phyloP scores from a whole-genome alignment of 2,329 filamentous ascomycete species.

The Colletotrichum gloeosporioides region DNA sequence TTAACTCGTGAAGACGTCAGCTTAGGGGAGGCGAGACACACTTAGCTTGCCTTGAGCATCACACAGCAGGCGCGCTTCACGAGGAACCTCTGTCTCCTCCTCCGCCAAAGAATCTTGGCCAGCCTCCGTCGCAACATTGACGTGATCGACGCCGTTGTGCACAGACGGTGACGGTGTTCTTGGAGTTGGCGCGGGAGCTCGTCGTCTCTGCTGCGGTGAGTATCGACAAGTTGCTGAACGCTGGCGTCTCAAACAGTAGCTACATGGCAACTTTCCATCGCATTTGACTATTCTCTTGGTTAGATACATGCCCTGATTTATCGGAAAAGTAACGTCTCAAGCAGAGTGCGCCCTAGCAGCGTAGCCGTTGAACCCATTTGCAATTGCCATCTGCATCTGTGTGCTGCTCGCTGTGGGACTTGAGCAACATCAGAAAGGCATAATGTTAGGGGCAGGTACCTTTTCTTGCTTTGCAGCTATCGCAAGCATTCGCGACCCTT shows the following conservation, averaged over 20 bases:
- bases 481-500: slow-evolving; percentile 59
- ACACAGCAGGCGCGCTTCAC: slow-evolving; percentile 56
- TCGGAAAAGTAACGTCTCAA: background rate
- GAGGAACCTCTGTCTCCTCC: slow-evolving; percentile 60
- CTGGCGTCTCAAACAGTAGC: slow-evolving; percentile 51
- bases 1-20: background rate
- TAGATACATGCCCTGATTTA: background rate
- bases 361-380: background rate
- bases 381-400: background rate
- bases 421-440: background rate
- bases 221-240: slow-evolving; percentile 52
- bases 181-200: slow-evolving; percentile 27
- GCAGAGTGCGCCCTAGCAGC: background rate
- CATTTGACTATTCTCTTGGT: slow-evolving; percentile 47
- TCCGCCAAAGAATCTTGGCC: slow-evolving; percentile 36
- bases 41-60: slow-evolving; percentile 58
- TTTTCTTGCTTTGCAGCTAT: slow-evolving; percentile 59
- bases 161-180: slow-evolving; percentile 15
- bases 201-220: slow-evolving; percentile 47
- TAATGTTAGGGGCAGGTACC: background rate
- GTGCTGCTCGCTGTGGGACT: background rate
- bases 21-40: background rate
- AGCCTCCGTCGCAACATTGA: background rate
- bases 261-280: slow-evolving; percentile 58
- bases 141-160: background rate